Conservation (phyloP, 805 yeast species). For the Scheffersomyces coipomensis region DNA sequence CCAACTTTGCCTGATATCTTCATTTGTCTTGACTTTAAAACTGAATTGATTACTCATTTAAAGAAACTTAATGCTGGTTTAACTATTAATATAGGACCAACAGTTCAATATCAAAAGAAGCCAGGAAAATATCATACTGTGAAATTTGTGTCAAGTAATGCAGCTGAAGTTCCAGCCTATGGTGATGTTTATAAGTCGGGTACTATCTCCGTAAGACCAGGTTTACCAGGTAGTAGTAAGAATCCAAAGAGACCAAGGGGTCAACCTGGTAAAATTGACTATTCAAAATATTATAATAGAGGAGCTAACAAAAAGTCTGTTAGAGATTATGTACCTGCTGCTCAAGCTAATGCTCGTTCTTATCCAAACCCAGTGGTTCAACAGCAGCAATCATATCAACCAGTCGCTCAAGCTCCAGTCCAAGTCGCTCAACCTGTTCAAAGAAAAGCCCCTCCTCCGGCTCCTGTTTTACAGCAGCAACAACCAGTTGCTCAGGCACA, state of each 20-base stretch:
- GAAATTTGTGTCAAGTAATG: conserved; percentile 60
- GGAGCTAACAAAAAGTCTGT: conserved; percentile 14
- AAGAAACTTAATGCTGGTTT: conserved; percentile 59
- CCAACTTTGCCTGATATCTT: conserved; percentile 71
- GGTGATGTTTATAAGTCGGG: conserved; percentile 87
- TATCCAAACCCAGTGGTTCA: conserved; percentile 6
- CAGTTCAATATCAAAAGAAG: conserved; percentile 83
- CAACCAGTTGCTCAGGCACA: conserved; percentile 1
- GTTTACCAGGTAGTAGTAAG: conserved; percentile 70
- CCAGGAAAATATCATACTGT: conserved; percentile 81
- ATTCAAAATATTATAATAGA: conserved; percentile 41
- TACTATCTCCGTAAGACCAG: conserved; percentile 75
- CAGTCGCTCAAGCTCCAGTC: conserved; percentile 7
- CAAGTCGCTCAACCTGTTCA: conserved; percentile 10
- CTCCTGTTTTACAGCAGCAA: conserved; percentile 8
- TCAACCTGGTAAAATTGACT: conserved; percentile 35
- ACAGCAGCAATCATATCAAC: conserved; percentile 3
- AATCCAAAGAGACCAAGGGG: conserved; percentile 77
- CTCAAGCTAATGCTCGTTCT: conserved; percentile 3
- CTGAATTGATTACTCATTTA: conserved; percentile 79
- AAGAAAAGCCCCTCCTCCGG: conserved; percentile 11
- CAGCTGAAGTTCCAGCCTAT: conserved; percentile 53
- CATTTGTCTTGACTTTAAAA: conserved; percentile 79
- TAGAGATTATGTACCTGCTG: conserved; percentile 11
- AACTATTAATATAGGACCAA: conserved; percentile 63